Conservation (phyloP, 768 basidiomycete species). For the Macrolepiota dolichaula region DNA sequence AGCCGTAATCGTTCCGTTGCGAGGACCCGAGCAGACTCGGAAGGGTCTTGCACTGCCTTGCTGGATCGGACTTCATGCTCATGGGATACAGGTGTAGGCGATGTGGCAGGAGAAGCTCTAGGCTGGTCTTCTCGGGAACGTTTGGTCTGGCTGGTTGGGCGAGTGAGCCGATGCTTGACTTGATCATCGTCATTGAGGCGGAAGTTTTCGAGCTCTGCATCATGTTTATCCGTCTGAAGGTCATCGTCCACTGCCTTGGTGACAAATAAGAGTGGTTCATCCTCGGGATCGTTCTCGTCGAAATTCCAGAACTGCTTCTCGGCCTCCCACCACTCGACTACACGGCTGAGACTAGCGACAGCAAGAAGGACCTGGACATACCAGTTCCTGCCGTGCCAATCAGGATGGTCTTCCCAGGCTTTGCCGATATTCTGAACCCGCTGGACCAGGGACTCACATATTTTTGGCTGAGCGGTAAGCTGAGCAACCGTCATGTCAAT, state of each 20-base stretch:
- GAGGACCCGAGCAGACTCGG: conserved; percentile 78
- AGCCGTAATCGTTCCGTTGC: conserved; percentile 85
- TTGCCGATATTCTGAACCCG: conserved; percentile 89
- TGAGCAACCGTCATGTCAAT: conserved; percentile 85
- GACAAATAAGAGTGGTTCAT: conserved; percentile 90
- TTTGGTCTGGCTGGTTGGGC: conserved; percentile 51
- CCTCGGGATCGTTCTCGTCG: conserved; percentile 86
- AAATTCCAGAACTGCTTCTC: conserved; percentile 99
- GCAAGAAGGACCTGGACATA: conserved; percentile 96
- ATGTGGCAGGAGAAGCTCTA: conserved; percentile 35
- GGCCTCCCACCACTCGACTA: conserved; percentile 99
- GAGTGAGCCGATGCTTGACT: conserved; percentile 43
- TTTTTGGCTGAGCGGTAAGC: conserved; percentile 81
- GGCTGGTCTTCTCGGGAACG: conserved; percentile 52
- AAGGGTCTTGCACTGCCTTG: conserved; percentile 49
- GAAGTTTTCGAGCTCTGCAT: conserved; percentile 41
- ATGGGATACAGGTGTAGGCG: conserved; percentile 28
- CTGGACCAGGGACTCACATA: conserved; percentile 84
- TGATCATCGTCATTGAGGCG: conserved; percentile 54
- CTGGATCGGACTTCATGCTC: conserved; percentile 34
- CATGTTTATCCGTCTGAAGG: conserved; percentile 31
- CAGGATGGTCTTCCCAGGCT: conserved; percentile 96
- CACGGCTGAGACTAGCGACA: conserved; percentile 91
- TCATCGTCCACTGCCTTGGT: conserved; percentile 81
- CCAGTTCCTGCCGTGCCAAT: conserved; percentile 98